Evolutionary conservation across 108 stramenopile species (phyloP).

Genomic region (Skeletonema menzelii): DNA sequence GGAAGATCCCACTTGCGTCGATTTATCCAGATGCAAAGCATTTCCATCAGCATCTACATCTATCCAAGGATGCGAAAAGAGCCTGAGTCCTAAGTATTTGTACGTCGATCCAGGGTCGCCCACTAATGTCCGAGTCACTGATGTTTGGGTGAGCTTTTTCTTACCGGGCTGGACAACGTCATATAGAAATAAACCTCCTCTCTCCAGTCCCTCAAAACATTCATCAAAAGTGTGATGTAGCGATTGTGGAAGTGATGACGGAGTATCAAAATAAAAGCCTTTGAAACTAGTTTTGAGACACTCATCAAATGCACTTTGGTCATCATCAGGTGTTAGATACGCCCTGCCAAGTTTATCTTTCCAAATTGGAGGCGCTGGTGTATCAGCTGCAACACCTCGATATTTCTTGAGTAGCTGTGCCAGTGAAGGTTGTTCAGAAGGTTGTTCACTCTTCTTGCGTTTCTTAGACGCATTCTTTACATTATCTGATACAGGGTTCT

Average conservation of each 20-base stretch:
- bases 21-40: not conserved
- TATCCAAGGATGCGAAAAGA: constrained; percentile 92
- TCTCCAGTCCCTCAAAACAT: constrained; percentile 52
- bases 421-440: not conserved
- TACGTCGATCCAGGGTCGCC: constrained; percentile 92
- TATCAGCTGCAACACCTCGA: constrained; percentile 13
- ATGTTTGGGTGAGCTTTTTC: constrained; percentile 69
- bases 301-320: constrained; percentile 33
- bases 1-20: not conserved
- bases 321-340: constrained; percentile 49
- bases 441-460: constrained; percentile 1
- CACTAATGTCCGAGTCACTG: constrained; percentile 77
- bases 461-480: not conserved
- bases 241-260: constrained; percentile 18
- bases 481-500: not conserved
- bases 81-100: constrained; percentile 88
- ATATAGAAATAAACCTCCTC: constrained; percentile 60
- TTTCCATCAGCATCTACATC: constrained; percentile 39
- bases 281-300: constrained; percentile 49
- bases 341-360: not conserved
- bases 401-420: constrained; percentile 18
- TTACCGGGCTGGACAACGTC: constrained; percentile 86
- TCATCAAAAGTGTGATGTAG: constrained; percentile 40
- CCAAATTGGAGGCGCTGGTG: constrained; percentile 15
- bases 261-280: constrained; percentile 51